Evolutionary conservation across 1,139 yeast species (phyloP).

Genomic region (Meyerozyma smithsonii): DNA sequence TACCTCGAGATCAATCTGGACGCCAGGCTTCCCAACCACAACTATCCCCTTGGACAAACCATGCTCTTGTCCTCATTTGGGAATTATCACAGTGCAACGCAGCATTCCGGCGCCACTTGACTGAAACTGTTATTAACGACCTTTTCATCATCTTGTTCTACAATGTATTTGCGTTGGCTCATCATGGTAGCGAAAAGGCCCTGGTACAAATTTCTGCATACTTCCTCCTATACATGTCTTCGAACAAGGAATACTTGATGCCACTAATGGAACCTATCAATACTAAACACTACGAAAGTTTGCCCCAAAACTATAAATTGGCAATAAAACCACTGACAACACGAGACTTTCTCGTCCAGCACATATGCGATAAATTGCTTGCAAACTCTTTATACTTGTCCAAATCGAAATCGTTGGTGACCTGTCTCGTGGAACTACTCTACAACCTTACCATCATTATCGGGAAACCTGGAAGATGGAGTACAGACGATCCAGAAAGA

Average conservation of each 20-base stretch:
- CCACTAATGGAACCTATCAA: slow-evolving; percentile 38
- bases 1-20: slow-evolving; percentile 14
- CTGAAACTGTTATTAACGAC: slow-evolving; percentile 46
- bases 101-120: slow-evolving; percentile 44
- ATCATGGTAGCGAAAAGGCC: slow-evolving; percentile 28
- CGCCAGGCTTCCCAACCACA: slow-evolving; percentile 10
- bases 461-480: slow-evolving; percentile 13
- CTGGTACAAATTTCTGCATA: slow-evolving; percentile 57
- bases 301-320: slow-evolving; percentile 46
- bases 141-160: slow-evolving; percentile 51
- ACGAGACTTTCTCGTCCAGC: slow-evolving; percentile 58
- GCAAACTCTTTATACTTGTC: slow-evolving; percentile 3
- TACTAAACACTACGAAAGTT: slow-evolving; percentile 32
- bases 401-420: slow-evolving; percentile 22
- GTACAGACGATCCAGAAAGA: slow-evolving; percentile 21
- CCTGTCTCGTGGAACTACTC: slow-evolving; percentile 51
- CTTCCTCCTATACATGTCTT: slow-evolving; percentile 55
- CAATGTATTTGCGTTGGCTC: slow-evolving; percentile 47
- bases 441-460: slow-evolving; percentile 54
- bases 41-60: slow-evolving; percentile 51
- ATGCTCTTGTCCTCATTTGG: slow-evolving; percentile 63
- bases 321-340: slow-evolving; percentile 41
- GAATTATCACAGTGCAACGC: slow-evolving; percentile 73
- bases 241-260: slow-evolving; percentile 39
- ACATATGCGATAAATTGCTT: slow-evolving; percentile 37